These are phyloP conservation scores for Pugionium dolabratum DNA, from an alignment of 345 rosid species.

Conservation along the genomic window DNA sequence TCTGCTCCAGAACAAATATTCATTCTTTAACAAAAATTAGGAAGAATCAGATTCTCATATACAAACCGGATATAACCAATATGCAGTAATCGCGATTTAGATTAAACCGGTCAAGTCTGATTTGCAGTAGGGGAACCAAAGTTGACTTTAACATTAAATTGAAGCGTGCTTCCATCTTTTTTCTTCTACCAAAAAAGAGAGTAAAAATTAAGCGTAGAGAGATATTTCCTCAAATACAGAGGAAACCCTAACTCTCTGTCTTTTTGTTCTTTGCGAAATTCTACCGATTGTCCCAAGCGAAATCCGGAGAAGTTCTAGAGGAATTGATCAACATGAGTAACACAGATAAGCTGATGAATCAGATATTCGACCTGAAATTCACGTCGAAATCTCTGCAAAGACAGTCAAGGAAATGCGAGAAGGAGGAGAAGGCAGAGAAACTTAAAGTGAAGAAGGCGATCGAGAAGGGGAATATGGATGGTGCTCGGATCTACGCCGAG, in stretches of 20 bases:
- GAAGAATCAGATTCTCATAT: no score
- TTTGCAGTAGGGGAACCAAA: conserved; percentile 16
- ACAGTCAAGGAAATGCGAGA: conserved; percentile 94
- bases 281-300: conserved; percentile 3
- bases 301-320: neutral
- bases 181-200: neutral
- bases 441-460: conserved; percentile 96
- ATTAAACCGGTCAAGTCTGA: conserved; percentile 20
- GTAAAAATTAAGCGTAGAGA: conserved; percentile 29
- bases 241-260: conserved; percentile 24
- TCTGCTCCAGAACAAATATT: no score
- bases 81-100: neutral
- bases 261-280: neutral
- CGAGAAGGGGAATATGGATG: conserved; percentile 98
- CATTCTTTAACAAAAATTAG: no score
- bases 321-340: conserved; percentile 59
- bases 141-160: conserved; percentile 18
- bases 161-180: neutral
- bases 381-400: conserved; percentile 90
- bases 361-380: conserved; percentile 93
- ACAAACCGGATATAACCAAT: conserved; percentile 26
- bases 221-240: conserved; percentile 24
- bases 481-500: conserved; percentile 98
- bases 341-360: conserved; percentile 89
- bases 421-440: conserved; percentile 97